Evolutionary conservation across 1,284 basidiomycete genomes (phyloP).

Genomic region (Sphagnurus paluster): DNA sequence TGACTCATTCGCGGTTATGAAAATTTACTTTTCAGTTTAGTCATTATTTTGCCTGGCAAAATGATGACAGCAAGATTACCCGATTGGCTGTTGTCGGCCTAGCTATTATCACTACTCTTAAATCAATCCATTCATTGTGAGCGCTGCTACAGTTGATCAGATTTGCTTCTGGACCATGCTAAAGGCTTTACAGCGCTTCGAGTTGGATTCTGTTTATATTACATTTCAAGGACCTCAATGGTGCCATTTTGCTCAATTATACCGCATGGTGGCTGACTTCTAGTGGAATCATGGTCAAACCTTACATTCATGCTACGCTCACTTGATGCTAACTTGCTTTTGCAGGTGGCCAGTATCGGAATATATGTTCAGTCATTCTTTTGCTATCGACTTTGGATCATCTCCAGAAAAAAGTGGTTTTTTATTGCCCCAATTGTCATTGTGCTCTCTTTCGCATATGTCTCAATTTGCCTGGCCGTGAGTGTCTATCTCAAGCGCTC

Average conservation of each 20-base stretch:
- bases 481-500: conserved; percentile 5
- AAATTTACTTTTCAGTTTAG: conserved; percentile 23
- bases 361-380: conserved; percentile 33
- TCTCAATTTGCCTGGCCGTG: conserved; percentile 27
- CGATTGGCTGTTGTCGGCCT: conserved; percentile 26
- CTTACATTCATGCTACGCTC: background rate
- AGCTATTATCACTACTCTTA: conserved; percentile 27
- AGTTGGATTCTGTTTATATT: conserved; percentile 31
- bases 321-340: background rate
- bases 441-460: conserved; percentile 28
- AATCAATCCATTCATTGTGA: conserved; percentile 33
- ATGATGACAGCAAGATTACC: conserved; percentile 25
- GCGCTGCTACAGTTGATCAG: conserved; percentile 6
- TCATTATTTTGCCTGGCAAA: conserved; percentile 27
- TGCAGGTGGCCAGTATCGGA: conserved; percentile 32
- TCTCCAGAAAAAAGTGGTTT: conserved; percentile 22
- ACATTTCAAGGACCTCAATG: conserved; percentile 28
- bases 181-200: conserved; percentile 22
- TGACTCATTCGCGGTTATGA: background rate
- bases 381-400: conserved; percentile 26
- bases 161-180: background rate
- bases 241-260: conserved; percentile 31
- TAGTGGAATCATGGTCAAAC: conserved; percentile 27
- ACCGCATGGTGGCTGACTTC: conserved; percentile 33
- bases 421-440: conserved; percentile 22